Evolutionary conservation across 2,329 filamentous ascomycete genomes (phyloP), one percentile per base, ranked within the genome.

Genomic region (Davidsoniella australis): DNA sequence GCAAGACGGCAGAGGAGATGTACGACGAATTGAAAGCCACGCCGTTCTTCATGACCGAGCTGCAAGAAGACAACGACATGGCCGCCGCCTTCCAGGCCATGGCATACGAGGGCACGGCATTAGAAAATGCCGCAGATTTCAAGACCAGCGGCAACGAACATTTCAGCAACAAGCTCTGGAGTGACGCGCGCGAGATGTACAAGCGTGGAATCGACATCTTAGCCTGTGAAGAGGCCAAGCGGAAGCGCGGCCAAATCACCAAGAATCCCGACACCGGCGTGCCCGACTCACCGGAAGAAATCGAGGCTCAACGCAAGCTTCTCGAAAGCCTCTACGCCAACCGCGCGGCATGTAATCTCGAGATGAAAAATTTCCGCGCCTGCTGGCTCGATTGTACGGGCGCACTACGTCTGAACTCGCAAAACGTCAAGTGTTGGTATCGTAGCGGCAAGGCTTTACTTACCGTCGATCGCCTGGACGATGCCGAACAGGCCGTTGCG

Each of bases 21-120:
- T 62, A 72, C 50, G 69, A 69, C 8, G 74, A 78, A 45, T 64
- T 78, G 40, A 75, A 76, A 61, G 69, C 70, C 60, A 74, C 70
- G 29, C 91, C 91, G 5, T 73, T 98, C 37, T 98, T 98, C 71
- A 98, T 98, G 91, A 96, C 87, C 26, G 80, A 85, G 56, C 72
- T 95, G 33, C 29, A 33, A 12, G 83, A 93, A 56, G 81, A 88
- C 55, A 94, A 94, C 60, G 71, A 82, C 54, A 79, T 84, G 56
- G 70, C 94, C 0, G 87, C 93, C 58, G 93, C 91, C 0, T 72
- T 98, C 53, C 82, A 85, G 61, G 89, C 91, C 0, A 69, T 98
- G 38, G 85, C 86, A 26, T 94, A 95, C 61, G 91, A 98, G 67
- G 93, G 91, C 17, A 88, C 87, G 7, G 78, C 85, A 45, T 72